phyloP scores from a whole-genome alignment of 805 yeast genomes.

The Maudiozyma saulgeensis region DNA sequence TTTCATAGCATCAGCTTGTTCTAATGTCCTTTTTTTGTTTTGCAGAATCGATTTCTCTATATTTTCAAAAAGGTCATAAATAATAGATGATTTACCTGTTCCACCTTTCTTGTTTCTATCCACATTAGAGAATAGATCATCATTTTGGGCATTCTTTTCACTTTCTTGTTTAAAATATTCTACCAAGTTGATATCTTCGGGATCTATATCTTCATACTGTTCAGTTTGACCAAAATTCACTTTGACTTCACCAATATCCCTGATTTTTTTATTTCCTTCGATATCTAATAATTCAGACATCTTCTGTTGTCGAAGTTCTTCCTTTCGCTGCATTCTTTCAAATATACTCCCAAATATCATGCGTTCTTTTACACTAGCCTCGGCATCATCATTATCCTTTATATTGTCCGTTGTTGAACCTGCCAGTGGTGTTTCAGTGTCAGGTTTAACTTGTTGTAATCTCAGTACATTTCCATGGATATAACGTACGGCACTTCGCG shows the following conservation, averaged over 20 bases:
- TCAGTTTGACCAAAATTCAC: constrained; percentile 1
- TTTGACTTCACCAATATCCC: constrained; percentile 1
- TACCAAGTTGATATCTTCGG: constrained; percentile 1
- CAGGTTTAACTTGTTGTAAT: background rate
- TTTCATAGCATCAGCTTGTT: constrained; percentile 1
- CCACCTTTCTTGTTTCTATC: background rate
- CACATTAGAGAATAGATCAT: background rate
- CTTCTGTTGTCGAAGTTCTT: constrained; percentile 2
- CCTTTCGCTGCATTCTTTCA: constrained; percentile 18
- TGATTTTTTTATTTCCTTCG: background rate
- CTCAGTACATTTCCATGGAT: background rate
- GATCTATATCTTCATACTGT: background rate
- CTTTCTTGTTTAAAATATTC: constrained; percentile 3
- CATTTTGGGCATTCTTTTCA: background rate
- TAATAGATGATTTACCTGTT: constrained; percentile 1
- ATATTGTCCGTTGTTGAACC: background rate
- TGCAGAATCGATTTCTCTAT: constrained; percentile 4
- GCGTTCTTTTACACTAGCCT: constrained; percentile 19
- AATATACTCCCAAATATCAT: constrained; percentile 21
- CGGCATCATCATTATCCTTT: constrained; percentile 1
- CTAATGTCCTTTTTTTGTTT: constrained; percentile 4
- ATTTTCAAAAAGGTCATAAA: constrained; percentile 4
- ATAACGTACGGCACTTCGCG: background rate
- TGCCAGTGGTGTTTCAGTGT: background rate
- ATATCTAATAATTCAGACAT: background rate